Evolutionary conservation across 2,329 filamentous ascomycete species (phyloP).

Genomic region (Sarocladium brachiariae): DNA sequence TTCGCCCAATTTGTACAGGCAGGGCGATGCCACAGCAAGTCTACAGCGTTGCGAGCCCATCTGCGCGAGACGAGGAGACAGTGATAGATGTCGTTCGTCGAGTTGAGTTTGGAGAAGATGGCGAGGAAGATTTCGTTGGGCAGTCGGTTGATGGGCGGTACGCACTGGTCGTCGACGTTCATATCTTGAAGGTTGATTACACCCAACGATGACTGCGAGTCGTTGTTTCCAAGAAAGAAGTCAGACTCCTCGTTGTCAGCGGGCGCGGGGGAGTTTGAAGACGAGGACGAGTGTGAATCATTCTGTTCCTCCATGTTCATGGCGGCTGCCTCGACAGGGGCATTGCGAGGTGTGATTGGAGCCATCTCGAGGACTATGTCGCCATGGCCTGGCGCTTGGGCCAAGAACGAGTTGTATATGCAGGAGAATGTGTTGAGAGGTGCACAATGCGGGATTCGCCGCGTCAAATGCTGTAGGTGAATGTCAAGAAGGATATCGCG

Average conservation of each 20-base stretch:
- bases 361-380: constrained; percentile 15
- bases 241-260: constrained; percentile 88
- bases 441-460: background rate
- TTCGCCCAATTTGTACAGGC: constrained; percentile 83
- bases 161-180: constrained; percentile 60
- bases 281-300: constrained; percentile 56
- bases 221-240: constrained; percentile 82
- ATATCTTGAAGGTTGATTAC: constrained; percentile 71
- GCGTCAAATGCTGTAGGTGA: background rate
- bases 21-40: constrained; percentile 89
- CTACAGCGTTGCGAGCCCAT: constrained; percentile 89
- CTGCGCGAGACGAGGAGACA: constrained; percentile 92
- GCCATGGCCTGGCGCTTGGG: background rate
- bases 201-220: constrained; percentile 87
- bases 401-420: background rate
- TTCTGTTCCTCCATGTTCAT: constrained; percentile 31
- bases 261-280: constrained; percentile 67
- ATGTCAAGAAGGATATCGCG: background rate
- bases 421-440: background rate
- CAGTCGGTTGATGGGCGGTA: constrained; percentile 75
- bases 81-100: constrained; percentile 68
- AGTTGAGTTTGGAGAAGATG: constrained; percentile 79
- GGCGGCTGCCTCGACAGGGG: constrained; percentile 15
- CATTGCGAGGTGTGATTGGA: constrained; percentile 12
- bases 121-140: constrained; percentile 93